These are phyloP conservation scores for Cystobasidiaceae sp. DNA, from an alignment of 1,284 basidiomycete species.

Conservation along the genomic window DNA sequence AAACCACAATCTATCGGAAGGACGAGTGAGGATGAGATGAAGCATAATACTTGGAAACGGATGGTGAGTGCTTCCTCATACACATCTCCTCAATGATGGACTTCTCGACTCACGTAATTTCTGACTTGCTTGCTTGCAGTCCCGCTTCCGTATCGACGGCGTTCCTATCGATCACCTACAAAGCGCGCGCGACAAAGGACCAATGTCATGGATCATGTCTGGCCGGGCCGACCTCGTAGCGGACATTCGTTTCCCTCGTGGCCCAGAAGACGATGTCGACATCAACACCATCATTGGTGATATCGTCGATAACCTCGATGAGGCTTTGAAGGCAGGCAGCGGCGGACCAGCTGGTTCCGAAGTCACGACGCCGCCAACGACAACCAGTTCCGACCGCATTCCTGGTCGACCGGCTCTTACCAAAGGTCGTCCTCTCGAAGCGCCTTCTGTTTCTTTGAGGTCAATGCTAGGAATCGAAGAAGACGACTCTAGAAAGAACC, in stretches of 20 bases:
- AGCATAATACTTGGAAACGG: constrained; percentile 74
- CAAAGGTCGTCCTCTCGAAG: constrained; percentile 44
- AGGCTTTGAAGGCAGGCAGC: constrained; percentile 26
- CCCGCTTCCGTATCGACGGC: constrained; percentile 92
- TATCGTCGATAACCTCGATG: constrained; percentile 74
- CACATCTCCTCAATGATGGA: too few species aligned
- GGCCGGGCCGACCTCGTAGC: constrained; percentile 95
- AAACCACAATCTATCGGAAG: constrained; percentile 92
- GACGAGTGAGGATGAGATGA: constrained; percentile 74
- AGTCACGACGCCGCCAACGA: too few species aligned
- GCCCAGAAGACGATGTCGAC: constrained; percentile 61
- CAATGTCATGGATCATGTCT: constrained; percentile 93
- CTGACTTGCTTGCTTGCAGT: constrained; percentile 54
- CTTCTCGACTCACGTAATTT: too few species aligned
- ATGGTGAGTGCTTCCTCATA: constrained; percentile 59
- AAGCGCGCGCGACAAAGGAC: constrained; percentile 71
- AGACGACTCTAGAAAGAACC: constrained; percentile 21
- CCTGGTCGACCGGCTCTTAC: constrained; percentile 31
- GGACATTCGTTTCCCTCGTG: constrained; percentile 92
- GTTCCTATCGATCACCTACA: constrained; percentile 95
- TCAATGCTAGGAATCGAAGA: constrained; percentile 32
- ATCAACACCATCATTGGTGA: constrained; percentile 85
- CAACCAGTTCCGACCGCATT: constrained; percentile 14
- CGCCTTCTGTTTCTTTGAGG: constrained; percentile 27
- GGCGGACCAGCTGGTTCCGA: too few species aligned